Conservation (phyloP, 345 rosid genomes). For the Lepidium africanum region DNA sequence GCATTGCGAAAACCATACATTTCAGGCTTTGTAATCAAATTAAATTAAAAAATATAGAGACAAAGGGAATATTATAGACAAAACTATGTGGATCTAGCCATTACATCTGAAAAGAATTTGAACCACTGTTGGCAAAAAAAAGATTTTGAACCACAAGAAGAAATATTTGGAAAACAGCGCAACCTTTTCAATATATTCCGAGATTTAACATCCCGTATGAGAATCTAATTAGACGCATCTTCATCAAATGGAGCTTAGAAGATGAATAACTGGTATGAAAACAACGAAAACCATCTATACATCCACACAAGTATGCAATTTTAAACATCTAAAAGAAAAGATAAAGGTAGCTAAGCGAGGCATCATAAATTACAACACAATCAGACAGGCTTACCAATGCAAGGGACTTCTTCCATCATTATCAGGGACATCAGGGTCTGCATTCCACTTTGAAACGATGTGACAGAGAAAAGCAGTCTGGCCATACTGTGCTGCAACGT, state of each 20-base stretch:
- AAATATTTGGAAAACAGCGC: no score
- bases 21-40: neutral
- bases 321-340: neutral
- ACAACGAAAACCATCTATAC: neutral
- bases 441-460: slow-evolving; percentile 90
- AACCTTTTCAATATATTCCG: no score
- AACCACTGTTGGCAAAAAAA: no score
- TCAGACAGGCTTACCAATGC: slow-evolving; percentile 43
- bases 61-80: neutral
- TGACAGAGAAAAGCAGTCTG: slow-evolving; percentile 90
- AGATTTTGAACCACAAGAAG: no score
- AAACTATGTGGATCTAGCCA: neutral
- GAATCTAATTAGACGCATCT: no score
- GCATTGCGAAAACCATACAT: neutral
- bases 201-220: no score
- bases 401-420: slow-evolving; percentile 91
- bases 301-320: neutral
- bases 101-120: no score
- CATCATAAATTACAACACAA: no score
- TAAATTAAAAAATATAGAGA: neutral
- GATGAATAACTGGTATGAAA: neutral
- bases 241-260: neutral
- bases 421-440: slow-evolving; percentile 92
- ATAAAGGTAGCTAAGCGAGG: slow-evolving; percentile 16
- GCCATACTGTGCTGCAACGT: slow-evolving; percentile 95